phyloP scores from a whole-genome alignment of 2,329 filamentous ascomycete genomes.

The Beauveria sp. region DNA sequence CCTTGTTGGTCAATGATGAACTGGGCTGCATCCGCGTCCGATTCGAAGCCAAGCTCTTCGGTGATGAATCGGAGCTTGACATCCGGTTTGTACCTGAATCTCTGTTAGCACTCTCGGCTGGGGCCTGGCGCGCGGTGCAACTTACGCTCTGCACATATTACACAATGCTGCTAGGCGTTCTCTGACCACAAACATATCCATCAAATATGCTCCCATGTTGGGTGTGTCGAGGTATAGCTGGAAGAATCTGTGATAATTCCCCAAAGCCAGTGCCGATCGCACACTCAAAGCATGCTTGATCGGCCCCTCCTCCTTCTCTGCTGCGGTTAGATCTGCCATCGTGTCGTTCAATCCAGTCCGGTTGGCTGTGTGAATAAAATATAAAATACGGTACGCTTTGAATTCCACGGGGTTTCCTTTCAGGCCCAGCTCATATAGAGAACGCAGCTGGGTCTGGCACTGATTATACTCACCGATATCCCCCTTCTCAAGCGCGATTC shows the following conservation, averaged over 20 bases:
- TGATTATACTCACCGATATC: conserved; percentile 99
- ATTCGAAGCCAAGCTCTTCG: conserved; percentile 92
- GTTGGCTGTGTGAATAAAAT: conserved; percentile 98
- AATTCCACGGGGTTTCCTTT: conserved; percentile 91
- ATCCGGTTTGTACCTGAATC: conserved; percentile 77
- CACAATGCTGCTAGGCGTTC: conserved; percentile 86
- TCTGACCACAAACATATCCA: conserved; percentile 97
- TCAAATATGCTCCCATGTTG: conserved; percentile 95
- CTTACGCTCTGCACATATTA: conserved; percentile 92
- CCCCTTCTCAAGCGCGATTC: conserved; percentile 95
- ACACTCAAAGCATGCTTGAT: conserved; percentile 90
- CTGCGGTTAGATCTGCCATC: conserved; percentile 94
- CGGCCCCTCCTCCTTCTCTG: conserved; percentile 80
- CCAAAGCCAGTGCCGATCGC: conserved; percentile 81
- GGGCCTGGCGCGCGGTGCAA: not conserved
- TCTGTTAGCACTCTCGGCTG: conserved; percentile 15
- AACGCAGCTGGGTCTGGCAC: conserved; percentile 95
- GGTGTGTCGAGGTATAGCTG: conserved; percentile 88
- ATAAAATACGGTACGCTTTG: conserved; percentile 98
- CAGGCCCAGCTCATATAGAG: conserved; percentile 78
- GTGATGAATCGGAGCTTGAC: conserved; percentile 86
- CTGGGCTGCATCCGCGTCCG: conserved; percentile 79
- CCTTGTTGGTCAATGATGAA: conserved; percentile 80
- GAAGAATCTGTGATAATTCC: conserved; percentile 98
- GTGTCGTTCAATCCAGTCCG: conserved; percentile 96